Base-by-base conservation (phyloP, 441 rosid genomes). In the Populus hybrid region DNA sequence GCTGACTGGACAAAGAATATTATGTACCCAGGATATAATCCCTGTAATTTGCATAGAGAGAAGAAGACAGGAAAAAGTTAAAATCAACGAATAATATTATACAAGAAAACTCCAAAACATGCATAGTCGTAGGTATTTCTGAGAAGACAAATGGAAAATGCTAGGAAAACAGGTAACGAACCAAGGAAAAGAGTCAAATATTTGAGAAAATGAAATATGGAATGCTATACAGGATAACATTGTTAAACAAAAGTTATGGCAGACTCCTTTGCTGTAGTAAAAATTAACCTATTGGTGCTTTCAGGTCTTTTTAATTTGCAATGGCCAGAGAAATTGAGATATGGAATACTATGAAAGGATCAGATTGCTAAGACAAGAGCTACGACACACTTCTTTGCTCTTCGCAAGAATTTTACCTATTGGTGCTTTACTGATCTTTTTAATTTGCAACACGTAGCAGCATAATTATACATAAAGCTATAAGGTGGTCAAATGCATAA, bases 1-100 rank as follows among this genome's bases (percentile, higher is more conserved):
- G 98, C 99, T 1, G 99, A 93, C 80, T 95, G 98, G 65, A 92
- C 95, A 84, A 95, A 95, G 93, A 95, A 95, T 73, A 91, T 85
- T 38, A 94, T 81, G 88, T 95, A 94, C 38, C 99, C 99, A 65
- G 98, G 99, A 85, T 95, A 95, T 57, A 94, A 76, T 79, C 99
- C 99, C 99, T 95, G 89, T 14, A 81, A 72, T 74, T 69, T 72
- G 12, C 14, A 28, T 1, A 42, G 7, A 21, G 30, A 30, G 32
- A 30, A 73, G 23, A 70, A 1, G 32, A 36, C 10, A 50, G 9
- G 21, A 16, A 38, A 12, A 46, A 46, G 64, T 73, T 72, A 50
- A 69, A 57, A 54, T 20, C 34, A 26, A 38, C 6, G 32, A 61
- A 24, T 38, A 28, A n/a, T n/a, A 59, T 59, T 21, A 77, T 21